Evolutionary conservation across 257 asterid genomes (phyloP).

Genomic region (Petrea volubilis): DNA sequence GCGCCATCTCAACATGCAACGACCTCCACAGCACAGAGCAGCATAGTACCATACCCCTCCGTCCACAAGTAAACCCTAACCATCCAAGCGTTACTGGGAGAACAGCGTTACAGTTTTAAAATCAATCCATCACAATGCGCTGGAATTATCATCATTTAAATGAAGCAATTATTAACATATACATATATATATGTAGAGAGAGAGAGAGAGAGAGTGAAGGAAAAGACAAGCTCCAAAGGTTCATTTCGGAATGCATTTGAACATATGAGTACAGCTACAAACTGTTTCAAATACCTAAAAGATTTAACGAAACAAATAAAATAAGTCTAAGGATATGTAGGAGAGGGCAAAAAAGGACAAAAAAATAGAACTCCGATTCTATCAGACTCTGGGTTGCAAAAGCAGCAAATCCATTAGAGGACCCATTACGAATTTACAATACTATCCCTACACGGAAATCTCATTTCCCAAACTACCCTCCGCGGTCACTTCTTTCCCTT

Average conservation of each 20-base stretch:
- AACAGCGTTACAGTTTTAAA: neutral
- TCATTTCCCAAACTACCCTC: neutral
- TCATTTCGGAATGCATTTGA: neutral
- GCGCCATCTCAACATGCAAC: neutral
- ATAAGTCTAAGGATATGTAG: neutral
- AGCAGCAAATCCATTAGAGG: constrained; percentile 22
- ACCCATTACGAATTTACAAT: constrained; percentile 35
- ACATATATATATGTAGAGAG: neutral
- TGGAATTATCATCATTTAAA: neutral
- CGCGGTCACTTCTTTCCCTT: constrained; percentile 49
- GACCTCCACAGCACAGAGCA: neutral
- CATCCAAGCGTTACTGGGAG: neutral
- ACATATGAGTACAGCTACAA: neutral
- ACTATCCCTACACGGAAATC: constrained; percentile 41
- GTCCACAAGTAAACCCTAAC: neutral
- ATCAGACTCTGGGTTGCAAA: constrained; percentile 16
- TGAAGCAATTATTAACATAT: neutral
- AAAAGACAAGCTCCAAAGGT: neutral
- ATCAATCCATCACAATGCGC: neutral
- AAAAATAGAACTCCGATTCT: constrained; percentile 10
- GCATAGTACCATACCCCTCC: neutral
- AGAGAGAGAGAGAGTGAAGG: neutral
- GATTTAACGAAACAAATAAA: neutral
- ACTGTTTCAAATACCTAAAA: constrained; percentile 11
- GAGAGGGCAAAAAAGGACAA: neutral